A percentile compares a stretch with the other conserved stretches of the same genome.
Conservation (phyloP, 345 rosid species). For the Salix arbutifolia region DNA sequence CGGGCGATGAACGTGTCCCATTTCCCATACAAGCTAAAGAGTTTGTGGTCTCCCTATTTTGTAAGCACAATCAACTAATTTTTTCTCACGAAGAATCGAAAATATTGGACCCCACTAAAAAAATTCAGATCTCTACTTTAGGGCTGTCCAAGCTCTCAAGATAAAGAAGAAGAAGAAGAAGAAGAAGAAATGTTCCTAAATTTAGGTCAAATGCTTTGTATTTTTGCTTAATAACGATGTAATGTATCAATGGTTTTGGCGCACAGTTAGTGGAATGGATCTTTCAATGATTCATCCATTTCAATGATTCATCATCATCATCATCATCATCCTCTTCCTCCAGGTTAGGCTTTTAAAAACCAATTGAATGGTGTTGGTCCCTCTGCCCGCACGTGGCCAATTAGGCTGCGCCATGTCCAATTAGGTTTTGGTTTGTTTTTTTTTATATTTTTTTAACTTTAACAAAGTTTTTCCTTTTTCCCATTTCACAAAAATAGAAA, state of each 20-base stretch:
- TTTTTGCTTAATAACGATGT: constrained; percentile 6
- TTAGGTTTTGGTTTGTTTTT: too few relatives aligned
- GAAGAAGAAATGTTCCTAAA: not conserved
- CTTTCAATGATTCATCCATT: constrained; percentile 20
- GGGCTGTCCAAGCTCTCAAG: constrained; percentile 13
- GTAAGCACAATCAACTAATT: not conserved
- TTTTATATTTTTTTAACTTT: too few relatives aligned
- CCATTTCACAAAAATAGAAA: too few relatives aligned
- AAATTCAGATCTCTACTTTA: not conserved
- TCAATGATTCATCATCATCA: too few relatives aligned
- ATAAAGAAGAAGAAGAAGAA: not conserved
- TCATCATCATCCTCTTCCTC: too few relatives aligned
- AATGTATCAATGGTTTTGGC: constrained; percentile 13
- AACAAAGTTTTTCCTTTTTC: too few relatives aligned
- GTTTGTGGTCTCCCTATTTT: not conserved
- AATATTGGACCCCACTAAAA: not conserved
- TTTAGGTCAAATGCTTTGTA: constrained; percentile 16
- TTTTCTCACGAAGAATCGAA: not conserved
- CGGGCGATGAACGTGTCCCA: not conserved
- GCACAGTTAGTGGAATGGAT: not conserved
- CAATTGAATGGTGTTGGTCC: too few relatives aligned
- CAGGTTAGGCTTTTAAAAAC: not conserved
- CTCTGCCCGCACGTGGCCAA: too few relatives aligned
- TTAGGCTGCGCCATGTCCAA: too few relatives aligned
- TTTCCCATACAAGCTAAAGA: not conserved